A percentile compares a stretch with the other conserved stretches of the same genome.
Conservation (phyloP, 306 rosid species). For the Vigna hirtella region DNA sequence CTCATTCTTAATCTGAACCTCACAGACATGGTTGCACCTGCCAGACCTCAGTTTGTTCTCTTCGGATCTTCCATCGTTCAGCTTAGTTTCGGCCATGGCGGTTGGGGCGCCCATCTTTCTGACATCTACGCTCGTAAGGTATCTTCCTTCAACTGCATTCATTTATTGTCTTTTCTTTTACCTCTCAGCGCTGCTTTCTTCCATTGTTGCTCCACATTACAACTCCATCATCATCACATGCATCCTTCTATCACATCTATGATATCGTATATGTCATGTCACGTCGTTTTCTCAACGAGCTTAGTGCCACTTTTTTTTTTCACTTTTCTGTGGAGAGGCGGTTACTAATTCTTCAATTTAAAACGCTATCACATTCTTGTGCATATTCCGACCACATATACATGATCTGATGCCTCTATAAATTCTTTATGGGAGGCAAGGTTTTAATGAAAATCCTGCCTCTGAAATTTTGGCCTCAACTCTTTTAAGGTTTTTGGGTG, state of each 20-base stretch:
- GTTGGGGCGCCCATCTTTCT: conserved; percentile 90
- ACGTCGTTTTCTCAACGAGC: not conserved
- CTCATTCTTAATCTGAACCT: not conserved
- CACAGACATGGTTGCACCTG: conserved; percentile 73
- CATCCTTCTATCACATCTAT: not conserved
- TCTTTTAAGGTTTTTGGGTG: no score
- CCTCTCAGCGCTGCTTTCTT: not conserved
- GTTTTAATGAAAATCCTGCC: not conserved
- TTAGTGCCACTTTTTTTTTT: not conserved
- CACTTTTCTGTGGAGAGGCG: not conserved
- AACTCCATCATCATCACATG: not conserved
- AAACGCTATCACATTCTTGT: not conserved
- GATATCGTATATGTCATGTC: not conserved
- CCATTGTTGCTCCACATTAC: not conserved
- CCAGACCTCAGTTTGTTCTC: conserved; percentile 82
- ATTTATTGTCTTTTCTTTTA: not conserved
- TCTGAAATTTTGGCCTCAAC: not conserved
- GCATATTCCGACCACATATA: not conserved
- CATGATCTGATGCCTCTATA: not conserved
- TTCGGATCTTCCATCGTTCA: conserved; percentile 97
- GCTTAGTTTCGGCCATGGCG: conserved; percentile 75
- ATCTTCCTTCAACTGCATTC: not conserved
- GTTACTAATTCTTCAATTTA: not conserved
- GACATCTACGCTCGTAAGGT: conserved; percentile 91
- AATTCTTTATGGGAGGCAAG: not conserved